phyloP scores from a whole-genome alignment of 2,329 filamentous ascomycete species.

The Lasiodiplodia citricola region DNA sequence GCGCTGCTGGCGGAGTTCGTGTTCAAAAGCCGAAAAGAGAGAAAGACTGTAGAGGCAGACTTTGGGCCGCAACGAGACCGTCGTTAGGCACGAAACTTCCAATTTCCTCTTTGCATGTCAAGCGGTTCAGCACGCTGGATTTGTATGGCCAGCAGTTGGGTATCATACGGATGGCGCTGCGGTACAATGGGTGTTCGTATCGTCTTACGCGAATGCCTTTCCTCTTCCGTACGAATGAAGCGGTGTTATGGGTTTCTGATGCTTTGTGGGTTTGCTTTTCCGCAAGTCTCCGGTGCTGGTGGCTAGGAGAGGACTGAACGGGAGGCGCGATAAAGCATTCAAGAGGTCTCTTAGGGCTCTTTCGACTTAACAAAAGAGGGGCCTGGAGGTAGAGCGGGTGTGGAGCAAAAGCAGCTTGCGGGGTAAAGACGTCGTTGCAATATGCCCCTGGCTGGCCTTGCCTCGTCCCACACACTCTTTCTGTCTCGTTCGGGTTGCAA shows the following conservation, averaged over 20 bases:
- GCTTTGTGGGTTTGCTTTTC: conserved; percentile 21
- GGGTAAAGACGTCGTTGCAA: conserved; percentile 1
- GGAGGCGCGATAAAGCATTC: conserved; percentile 18
- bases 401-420: not conserved
- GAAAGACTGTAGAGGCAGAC: conserved; percentile 50
- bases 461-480: not conserved
- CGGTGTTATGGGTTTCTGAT: conserved; percentile 18
- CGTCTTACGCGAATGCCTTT: conserved; percentile 19
- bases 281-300: conserved; percentile 14
- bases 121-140: conserved; percentile 19
- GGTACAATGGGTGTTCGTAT: conserved; percentile 21
- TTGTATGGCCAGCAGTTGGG: conserved; percentile 21
- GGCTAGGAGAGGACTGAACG: conserved; percentile 4
- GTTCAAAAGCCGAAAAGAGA: conserved; percentile 85
- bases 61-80: conserved; percentile 41
- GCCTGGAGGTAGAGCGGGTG: not conserved
- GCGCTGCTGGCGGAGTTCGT: conserved; percentile 88
- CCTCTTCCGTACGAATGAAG: conserved; percentile 12
- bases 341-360: conserved; percentile 10
- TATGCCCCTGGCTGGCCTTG: not conserved
- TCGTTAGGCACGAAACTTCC: conserved; percentile 16
- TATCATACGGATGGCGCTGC: conserved; percentile 23
- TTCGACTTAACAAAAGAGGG: conserved; percentile 2
- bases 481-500: not conserved
- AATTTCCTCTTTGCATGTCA: conserved; percentile 22